A percentile compares a stretch with the other conserved stretches of the same genome.
phyloP scores from a whole-genome alignment of 352 stramenopile genomes.

The Plasmopara halstedii region DNA sequence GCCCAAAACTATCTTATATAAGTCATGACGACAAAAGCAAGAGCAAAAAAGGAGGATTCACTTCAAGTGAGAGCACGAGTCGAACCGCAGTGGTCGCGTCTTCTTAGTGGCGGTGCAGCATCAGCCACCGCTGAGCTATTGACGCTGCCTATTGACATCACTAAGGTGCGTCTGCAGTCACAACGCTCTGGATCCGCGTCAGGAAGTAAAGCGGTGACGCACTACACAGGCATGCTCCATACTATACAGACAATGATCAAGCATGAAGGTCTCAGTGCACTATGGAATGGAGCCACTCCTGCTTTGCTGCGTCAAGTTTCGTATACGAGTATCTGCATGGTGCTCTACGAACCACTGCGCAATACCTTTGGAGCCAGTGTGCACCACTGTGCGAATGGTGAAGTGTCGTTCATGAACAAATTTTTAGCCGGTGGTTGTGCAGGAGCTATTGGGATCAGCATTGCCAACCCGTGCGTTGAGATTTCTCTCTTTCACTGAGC shows the following conservation, averaged over 20 bases:
- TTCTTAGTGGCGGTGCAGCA: conserved; percentile 57
- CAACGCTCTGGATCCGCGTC: conserved; percentile 32
- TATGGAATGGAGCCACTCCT: conserved; percentile 73
- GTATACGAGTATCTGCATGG: conserved; percentile 84
- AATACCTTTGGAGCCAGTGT: conserved; percentile 60
- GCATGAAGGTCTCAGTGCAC: conserved; percentile 48
- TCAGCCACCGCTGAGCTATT: conserved; percentile 69
- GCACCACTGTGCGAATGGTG: conserved; percentile 20
- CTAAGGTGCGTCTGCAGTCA: conserved; percentile 77
- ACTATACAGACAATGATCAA: conserved; percentile 55
- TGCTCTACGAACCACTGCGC: conserved; percentile 77
- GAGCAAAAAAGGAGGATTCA: conserved; percentile 21
- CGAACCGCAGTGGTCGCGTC: conserved; percentile 60
- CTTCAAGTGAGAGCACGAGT: conserved; percentile 37
- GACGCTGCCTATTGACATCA: conserved; percentile 82
- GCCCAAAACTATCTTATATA: neutral
- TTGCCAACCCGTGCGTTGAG: conserved; percentile 76
- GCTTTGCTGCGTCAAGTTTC: conserved; percentile 80
- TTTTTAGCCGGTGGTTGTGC: conserved; percentile 72
- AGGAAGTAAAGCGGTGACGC: conserved; percentile 26
- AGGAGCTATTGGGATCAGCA: conserved; percentile 67
- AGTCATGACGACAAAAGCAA: conserved; percentile 26
- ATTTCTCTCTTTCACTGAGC: neutral
- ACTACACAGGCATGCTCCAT: conserved; percentile 77
- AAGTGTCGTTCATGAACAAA: conserved; percentile 72